Evolutionary conservation across 768 basidiomycete genomes (phyloP).

Genomic region (Mycena capillaripes): DNA sequence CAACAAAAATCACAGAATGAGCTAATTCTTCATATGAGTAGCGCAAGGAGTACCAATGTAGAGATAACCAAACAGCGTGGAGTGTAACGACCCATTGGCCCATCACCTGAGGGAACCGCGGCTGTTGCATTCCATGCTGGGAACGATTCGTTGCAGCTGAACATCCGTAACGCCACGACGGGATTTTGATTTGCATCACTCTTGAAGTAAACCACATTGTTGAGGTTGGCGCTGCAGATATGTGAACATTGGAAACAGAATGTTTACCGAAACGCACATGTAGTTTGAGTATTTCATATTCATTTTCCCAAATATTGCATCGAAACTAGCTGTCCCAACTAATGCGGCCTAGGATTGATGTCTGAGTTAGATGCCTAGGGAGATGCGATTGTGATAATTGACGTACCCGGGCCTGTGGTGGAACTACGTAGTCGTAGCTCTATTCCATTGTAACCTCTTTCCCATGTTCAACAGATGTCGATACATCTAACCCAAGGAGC

Average conservation of each 20-base stretch:
- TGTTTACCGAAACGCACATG: background rate
- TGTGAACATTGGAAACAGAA: background rate
- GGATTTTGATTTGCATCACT: background rate
- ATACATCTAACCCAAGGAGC: background rate
- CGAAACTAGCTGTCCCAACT: background rate
- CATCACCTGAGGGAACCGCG: background rate
- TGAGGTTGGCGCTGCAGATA: background rate
- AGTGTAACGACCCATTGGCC: background rate
- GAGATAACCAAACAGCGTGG: background rate
- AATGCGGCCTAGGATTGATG: background rate
- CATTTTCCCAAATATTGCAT: slow-evolving; percentile 7
- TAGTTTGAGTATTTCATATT: background rate
- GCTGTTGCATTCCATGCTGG: background rate
- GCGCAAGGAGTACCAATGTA: background rate
- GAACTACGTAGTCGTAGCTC: background rate
- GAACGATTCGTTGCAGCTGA: background rate
- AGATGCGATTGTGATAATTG: background rate
- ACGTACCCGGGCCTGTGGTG: background rate
- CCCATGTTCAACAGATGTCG: background rate
- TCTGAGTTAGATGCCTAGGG: background rate
- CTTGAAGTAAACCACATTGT: background rate
- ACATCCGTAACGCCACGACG: background rate
- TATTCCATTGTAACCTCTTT: background rate
- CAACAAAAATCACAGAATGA: background rate
- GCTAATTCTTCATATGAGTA: background rate